Base-by-base conservation (phyloP, 2,329 filamentous ascomycete species). In the Colletotrichum euphorbiae region DNA sequence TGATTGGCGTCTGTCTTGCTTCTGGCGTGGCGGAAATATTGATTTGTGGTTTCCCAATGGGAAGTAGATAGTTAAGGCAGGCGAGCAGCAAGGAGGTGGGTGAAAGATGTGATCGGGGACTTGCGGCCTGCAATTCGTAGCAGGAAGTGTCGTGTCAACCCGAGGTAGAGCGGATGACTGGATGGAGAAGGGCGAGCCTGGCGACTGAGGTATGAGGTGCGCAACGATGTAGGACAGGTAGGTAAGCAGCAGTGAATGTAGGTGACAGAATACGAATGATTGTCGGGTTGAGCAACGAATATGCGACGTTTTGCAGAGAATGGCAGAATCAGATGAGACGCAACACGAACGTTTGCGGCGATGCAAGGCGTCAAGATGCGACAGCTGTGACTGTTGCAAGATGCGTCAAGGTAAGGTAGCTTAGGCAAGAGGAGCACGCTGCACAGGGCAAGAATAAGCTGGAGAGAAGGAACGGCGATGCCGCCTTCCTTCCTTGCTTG, bases 241-340 rank as follows among this genome's bases (percentile, higher is more conserved):
- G 24, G 21, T 21, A 21, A 40, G 33, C 11, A 31, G 19, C 28
- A 54, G 36, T 19, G 15, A 40, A 40, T 28, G 28, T 28, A 33
- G 31, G 11, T 40, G 15, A 40, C 2, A 24, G 17, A 24, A 24
- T 54, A 54, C 17, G 51, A 54, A 40, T 7, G 12, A n/a, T 24
- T 54, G 51, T 40, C 51, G 51, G 51, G 51, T 40, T 6, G 51
- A 54, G 51, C 17, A n/a, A 54, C 31, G 31, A 54, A 54, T 54
- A 54, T 33, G 51, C 51, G 51, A 54, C 33, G 31, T 19, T 36
- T 17, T 40, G 51, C 33, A 21, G 51, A 38, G 36, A 38, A 38
- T 21, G 36, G 31, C 51, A 38, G 51, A 40, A 54, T 54, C 51
- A 54, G 51, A 54, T 40, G 51, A 54, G 51, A 54, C 31, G 51